Base-by-base conservation (phyloP, 2,329 filamentous ascomycete species). In the Penicillium sp. region DNA sequence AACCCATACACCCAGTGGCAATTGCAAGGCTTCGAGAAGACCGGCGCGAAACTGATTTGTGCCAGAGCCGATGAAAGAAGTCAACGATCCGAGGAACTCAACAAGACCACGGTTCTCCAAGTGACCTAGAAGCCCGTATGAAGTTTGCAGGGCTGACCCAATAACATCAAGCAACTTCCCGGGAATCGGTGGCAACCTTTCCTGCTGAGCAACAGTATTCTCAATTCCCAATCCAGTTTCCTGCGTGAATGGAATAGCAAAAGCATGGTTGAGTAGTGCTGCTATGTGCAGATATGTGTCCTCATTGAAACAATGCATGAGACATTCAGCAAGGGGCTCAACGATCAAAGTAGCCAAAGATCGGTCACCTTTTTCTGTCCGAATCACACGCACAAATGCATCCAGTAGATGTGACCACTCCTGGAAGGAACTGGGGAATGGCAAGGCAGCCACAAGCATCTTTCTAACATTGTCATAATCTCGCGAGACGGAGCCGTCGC, bases 381-480 rank as follows among this genome's bases (percentile, higher is more conserved):
- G 76, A 6, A 84, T 78, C 42, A 79, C 77, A 7, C 74, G 67
- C 3, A 78, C 71, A 7, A 87, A 69, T 0, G 74, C 66, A 7
- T 77, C 70, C 42, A 87, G 80, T 0, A 91, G 70, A 0, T 72
- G 49, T 40, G 64, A 61, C 75, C 76, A 78, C 32, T 65, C 61
- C 9, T 63, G 28, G 46, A 50, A 54, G 27, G 50, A 40, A 49
- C 50, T 48, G 38, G 61, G n/a, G 52, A 67, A 63, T n/a, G 47
- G 46, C 26, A 63, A 69, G 24, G 86, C 82, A 54, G 76, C 71
- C 57, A 84, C 77, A 3, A 95, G 74, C 27, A 94, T 77, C 14
- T 78, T 82, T 13, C 84, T 75, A 20, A 86, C 71, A 42, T 85
- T 80, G 7, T 85, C 82, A 54, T 87, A 89, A 46, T 88, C 83